Conservation (phyloP, 2,329 filamentous ascomycete genomes). For the Incumbomyces delicatus region DNA sequence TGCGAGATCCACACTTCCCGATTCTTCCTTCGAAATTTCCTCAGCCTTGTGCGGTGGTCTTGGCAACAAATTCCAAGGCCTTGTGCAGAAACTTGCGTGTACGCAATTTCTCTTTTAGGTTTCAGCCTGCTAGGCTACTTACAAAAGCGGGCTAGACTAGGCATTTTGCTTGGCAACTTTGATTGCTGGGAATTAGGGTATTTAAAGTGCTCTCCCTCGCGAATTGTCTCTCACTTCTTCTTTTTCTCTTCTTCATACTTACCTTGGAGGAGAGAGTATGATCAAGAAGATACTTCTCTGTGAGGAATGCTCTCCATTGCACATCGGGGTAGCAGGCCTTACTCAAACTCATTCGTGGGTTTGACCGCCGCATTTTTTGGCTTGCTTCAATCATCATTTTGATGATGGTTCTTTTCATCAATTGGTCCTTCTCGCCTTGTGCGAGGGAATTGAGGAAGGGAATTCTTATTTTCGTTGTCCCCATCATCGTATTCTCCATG, state of each 20-base stretch:
- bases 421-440: slow-evolving; percentile 14
- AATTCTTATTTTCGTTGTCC: too few species aligned
- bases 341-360: slow-evolving; percentile 10
- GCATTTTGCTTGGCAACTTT: too few species aligned
- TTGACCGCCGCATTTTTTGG: slow-evolving; percentile 9
- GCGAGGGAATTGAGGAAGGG: slow-evolving; percentile 22
- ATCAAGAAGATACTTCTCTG: slow-evolving; percentile 20
- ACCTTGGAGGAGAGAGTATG: slow-evolving; percentile 20
- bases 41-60: too few species aligned
- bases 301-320: slow-evolving; percentile 22
- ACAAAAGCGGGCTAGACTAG: neutral
- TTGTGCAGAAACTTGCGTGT: too few species aligned
- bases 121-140: neutral
- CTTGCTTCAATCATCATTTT: slow-evolving; percentile 3
- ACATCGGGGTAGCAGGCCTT: slow-evolving; percentile 19
- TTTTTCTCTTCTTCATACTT: slow-evolving; percentile 16
- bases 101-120: too few species aligned
- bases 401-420: slow-evolving; percentile 19
- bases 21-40: too few species aligned
- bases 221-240: neutral
- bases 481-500: too few species aligned
- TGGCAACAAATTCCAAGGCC: too few species aligned
- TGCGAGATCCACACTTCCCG: too few species aligned
- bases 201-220: too few species aligned
- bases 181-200: too few species aligned